Base-by-base conservation (phyloP, 2,329 filamentous ascomycete species). In the Neonectria hederae region DNA sequence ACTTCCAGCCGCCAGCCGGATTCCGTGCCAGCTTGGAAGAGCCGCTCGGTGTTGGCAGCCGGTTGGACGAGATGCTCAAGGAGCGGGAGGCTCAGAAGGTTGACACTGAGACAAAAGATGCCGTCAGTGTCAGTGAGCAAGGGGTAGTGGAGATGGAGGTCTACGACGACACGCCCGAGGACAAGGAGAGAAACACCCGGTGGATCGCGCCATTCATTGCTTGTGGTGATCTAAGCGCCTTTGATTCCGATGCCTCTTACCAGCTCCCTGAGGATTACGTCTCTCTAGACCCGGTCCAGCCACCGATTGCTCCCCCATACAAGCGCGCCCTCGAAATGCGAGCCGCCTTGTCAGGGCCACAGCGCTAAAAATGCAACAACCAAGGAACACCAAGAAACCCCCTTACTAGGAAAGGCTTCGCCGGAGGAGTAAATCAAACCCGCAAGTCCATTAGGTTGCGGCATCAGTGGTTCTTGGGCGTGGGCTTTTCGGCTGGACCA, bases 171-270 rank as follows among this genome's bases (percentile, higher is more conserved):
- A 62, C 60, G n/a, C 63, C 64, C 2, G 73, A 71, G 54, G 69
- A 73, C 52, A 73, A 65, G 43, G 69, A 72, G 53, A 67, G 63
- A 70, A 79, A 54, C 84, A 88, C 64, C 78, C 83, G 91, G 54
- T 98, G 95, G 94, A 95, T 98, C 71, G 94, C 94, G 4, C 94
- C 95, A 0, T 99, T 99, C 76, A 87, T 99, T 73, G 94, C 96
- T n/a, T 99, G 96, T 77, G 96, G 96, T 49, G 96, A 99, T 79
- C 84, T 99, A 57, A 97, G 94, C 24, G 90, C 93, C 11, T 99
- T 94, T 81, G 96, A 99, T 81, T 94, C 95, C 0, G 96, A 99
- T 83, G 95, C 96, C 4, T 96, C 94, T 5, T 97, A 98, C 79
- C 88, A 92, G 70, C 83, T 99, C 19, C 94, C 96, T 0, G 91